A percentile compares a stretch with the other conserved stretches of the same genome.
These are phyloP conservation scores for Dipteronia dyeriana DNA, from an alignment of 345 rosid species.

Conservation along the genomic window DNA sequence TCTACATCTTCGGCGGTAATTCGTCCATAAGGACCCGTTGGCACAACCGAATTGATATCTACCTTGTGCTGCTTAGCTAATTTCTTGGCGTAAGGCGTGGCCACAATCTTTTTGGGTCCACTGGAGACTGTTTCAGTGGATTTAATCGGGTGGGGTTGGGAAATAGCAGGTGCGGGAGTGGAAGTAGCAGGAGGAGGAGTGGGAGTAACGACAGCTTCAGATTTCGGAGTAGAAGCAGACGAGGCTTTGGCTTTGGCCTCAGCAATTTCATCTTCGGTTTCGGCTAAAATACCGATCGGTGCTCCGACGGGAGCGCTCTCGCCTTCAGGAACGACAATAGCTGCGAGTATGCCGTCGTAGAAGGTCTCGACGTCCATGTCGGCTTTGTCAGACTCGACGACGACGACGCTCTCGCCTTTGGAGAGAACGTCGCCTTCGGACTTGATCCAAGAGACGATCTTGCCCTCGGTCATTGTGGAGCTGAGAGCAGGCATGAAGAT, in stretches of 20 bases:
- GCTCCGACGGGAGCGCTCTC: slow-evolving; percentile 90
- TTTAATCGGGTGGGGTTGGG: slow-evolving; percentile 31
- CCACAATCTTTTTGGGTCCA: slow-evolving; percentile 64
- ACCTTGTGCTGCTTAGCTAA: slow-evolving; percentile 90
- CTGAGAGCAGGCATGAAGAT: slow-evolving; percentile 99
- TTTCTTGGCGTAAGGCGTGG: slow-evolving; percentile 87
- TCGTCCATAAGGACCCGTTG: slow-evolving; percentile 83
- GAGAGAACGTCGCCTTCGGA: slow-evolving; percentile 89
- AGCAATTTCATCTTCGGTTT: slow-evolving; percentile 82
- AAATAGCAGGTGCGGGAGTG: slow-evolving; percentile 45
- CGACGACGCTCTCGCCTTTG: slow-evolving; percentile 94
- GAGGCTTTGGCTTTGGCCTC: slow-evolving; percentile 82
- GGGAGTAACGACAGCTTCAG: slow-evolving; percentile 40
- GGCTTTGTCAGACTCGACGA: slow-evolving; percentile 96
- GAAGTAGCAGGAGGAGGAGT: slow-evolving; percentile 57
- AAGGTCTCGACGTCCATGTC: slow-evolving; percentile 98
- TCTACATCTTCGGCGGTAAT: slow-evolving; percentile 71
- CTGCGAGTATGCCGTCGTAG: slow-evolving; percentile 91
- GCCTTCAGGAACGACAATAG: slow-evolving; percentile 91
- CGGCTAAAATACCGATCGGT: slow-evolving; percentile 82
- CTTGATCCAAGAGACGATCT: slow-evolving; percentile 95
- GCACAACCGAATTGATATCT: slow-evolving; percentile 59
- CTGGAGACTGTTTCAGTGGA: slow-evolving; percentile 27
- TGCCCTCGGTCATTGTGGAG: slow-evolving; percentile 99
- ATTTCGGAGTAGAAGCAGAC: slow-evolving; percentile 28